Evolutionary conservation across 2,329 filamentous ascomycete genomes (phyloP).

Genomic region (Exophiala oligosperma): DNA sequence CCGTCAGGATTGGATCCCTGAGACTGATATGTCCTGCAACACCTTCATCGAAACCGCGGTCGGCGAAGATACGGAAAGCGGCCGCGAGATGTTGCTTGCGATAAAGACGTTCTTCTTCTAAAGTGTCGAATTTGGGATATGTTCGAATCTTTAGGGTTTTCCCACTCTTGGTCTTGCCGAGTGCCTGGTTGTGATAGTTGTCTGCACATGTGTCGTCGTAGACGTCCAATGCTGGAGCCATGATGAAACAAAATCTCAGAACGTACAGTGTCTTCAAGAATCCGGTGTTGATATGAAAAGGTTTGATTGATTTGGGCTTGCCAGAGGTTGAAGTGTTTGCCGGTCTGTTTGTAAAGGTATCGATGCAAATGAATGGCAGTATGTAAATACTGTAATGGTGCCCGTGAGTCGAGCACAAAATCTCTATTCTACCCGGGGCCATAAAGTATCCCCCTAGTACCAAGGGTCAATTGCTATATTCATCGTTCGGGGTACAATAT

Average conservation of each 20-base stretch:
- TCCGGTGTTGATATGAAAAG: no score
- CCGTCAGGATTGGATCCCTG: conserved; percentile 40
- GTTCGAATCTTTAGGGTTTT: conserved; percentile 47
- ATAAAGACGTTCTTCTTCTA: conserved; percentile 44
- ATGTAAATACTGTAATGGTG: no score
- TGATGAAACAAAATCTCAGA: conserved; percentile 12
- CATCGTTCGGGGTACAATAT: no score
- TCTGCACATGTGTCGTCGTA: conserved; percentile 37
- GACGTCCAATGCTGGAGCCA: conserved; percentile 41
- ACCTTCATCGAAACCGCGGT: conserved; percentile 42
- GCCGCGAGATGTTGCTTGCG: conserved; percentile 49
- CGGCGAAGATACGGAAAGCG: conserved; percentile 45
- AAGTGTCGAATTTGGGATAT: conserved; percentile 45
- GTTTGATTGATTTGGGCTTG: no score
- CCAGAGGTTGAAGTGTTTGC: no score
- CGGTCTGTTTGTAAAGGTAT: no score
- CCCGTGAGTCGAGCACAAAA: no score
- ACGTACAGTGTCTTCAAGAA: no score
- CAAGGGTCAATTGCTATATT: no score
- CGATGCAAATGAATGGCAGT: no score
- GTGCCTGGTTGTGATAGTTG: conserved; percentile 46
- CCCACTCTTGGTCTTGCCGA: conserved; percentile 48
- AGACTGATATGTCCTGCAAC: conserved; percentile 47
- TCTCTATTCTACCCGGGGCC: no score
- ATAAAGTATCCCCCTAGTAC: no score